Base-by-base conservation (phyloP, 169 alveolate genomes). In the Eimeria acervulina region DNA sequence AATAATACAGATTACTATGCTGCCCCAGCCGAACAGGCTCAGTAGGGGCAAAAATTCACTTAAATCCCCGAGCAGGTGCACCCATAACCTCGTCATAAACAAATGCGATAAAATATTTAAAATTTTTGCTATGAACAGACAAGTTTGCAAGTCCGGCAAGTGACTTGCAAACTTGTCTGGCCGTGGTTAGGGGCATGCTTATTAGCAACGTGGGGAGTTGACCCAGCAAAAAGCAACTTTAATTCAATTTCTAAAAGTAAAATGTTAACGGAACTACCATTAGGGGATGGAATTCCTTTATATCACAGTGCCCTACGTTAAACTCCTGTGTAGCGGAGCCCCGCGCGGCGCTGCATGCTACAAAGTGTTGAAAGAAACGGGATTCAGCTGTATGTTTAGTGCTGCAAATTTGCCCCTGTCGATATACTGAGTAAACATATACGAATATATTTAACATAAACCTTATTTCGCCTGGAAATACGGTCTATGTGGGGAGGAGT, bases 401-500 rank as follows among this genome's bases (percentile, higher is more conserved):
- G 44, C 28, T 68, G 21, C 78, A 5, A 23, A 31, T 12, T 68
- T 0, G 4, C 44, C 26, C 10, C 78, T 68, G 78, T 31, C 13
- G 26, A 0, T 6, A 7, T 68, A 40, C 26, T 40, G 21, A 74
- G 40, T 40, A 21, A 38, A 38, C 23, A 74, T 19, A 10, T 23
- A 6, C 4, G 42, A 76, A 76, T 26, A 21, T 63, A 19, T 23
- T 76, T 21, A 38, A 40, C 5, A n/a, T 2, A 7, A 38, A 10
- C 8, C 7, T 40, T 33, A 15, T 76, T 40, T 23, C 10, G 0
- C 5, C 26, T 40, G 52, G 6, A 31, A 10, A 36, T 21, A 38
- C 55, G 6, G 38, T 85, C 78, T 85, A 85, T 85, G 93, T 85
- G 93, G 90, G 90, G 90, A 52, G 90, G 90, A 52, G 59, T 63